These are phyloP conservation scores for Drechslerella coelobrocha DNA, from an alignment of 2,329 filamentous ascomycete genomes.

Conservation along the genomic window DNA sequence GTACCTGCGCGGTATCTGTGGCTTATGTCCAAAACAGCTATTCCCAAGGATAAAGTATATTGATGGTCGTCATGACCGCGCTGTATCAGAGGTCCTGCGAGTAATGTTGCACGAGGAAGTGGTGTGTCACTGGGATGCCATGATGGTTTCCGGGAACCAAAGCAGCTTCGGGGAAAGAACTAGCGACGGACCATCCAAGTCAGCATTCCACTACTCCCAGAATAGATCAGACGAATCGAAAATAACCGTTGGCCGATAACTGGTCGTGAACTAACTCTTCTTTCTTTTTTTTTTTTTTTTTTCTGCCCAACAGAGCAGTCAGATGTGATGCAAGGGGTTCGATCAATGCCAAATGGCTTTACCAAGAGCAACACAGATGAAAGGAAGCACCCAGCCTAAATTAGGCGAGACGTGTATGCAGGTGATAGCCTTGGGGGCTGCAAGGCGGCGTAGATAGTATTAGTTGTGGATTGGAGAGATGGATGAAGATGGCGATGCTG, in stretches of 20 bases:
- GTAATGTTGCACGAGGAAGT: not conserved
- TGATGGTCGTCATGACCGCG: constrained; percentile 29
- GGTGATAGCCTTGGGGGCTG: too few species aligned
- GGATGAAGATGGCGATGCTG: too few species aligned
- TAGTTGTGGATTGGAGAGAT: too few species aligned
- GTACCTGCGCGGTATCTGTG: not conserved
- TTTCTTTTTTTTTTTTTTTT: not conserved
- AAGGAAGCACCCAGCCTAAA: not conserved
- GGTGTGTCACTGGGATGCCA: constrained; percentile 3
- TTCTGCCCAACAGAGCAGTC: not conserved
- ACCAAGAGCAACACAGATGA: not conserved
- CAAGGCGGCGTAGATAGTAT: too few species aligned
- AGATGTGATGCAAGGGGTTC: not conserved
- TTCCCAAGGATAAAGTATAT: constrained; percentile 17
- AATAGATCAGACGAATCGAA: not conserved
- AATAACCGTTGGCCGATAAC: not conserved
- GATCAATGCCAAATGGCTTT: not conserved
- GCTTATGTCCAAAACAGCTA: constrained; percentile 5
- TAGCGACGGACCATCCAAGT: constrained; percentile 29
- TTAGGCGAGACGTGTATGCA: not conserved
- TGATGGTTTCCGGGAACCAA: not conserved
- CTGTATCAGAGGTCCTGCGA: constrained; percentile 10
- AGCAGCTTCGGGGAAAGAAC: constrained; percentile 4
- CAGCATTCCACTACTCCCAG: constrained; percentile 17
- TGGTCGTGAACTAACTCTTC: not conserved